Base-by-base conservation (phyloP, 2,329 filamentous ascomycete species). In the Claviceps digitariae region DNA sequence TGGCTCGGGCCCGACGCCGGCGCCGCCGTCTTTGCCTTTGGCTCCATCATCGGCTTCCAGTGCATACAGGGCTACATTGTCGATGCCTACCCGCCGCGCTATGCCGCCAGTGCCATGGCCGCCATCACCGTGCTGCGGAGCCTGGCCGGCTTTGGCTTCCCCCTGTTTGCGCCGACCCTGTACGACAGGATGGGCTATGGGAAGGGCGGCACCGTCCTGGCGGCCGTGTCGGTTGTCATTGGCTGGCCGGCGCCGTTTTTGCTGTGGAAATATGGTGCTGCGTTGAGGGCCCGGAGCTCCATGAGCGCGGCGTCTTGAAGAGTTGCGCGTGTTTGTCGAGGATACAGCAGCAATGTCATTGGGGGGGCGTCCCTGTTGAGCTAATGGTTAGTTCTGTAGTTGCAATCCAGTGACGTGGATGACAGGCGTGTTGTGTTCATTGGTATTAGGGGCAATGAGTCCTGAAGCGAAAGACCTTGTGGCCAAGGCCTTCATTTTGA, bases 61-160 rank as follows among this genome's bases (percentile, higher is more conserved):
- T 72, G 71, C 52, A 64, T 74, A 21, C 72, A 75, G 63, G 67
- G 64, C 2, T 77, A 71, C 60, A 59, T 75, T 2, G 70, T 77
- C 36, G 74, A 77, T 59, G 62, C 68, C 1, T 77, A 75, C 60
- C 63, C 68, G n/a, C 63, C 68, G n/a, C 63, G 64, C 9, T 74
- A 72, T 56, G 73, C 72, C 1, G 74, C 73, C 34, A 72, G 69
- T 48, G 74, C 71, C 8, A 65, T 76, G 10, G 70, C 62, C 3
- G 73, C 73, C 34, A 66, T 66, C 25, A 73, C 70, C 20, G 66
- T 76, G 3, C 61, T 75, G 40, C 67, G 74, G 4, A 74, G 68
- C 31, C 60, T 79, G 12, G 74, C 74, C 3, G 75, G 74, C 2
- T 76, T 77, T 27, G 72, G 72, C 8, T 71, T 79, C 50, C 77